Conservation (phyloP, 139 green algal genomes). For the Chlorella ohadii region DNA sequence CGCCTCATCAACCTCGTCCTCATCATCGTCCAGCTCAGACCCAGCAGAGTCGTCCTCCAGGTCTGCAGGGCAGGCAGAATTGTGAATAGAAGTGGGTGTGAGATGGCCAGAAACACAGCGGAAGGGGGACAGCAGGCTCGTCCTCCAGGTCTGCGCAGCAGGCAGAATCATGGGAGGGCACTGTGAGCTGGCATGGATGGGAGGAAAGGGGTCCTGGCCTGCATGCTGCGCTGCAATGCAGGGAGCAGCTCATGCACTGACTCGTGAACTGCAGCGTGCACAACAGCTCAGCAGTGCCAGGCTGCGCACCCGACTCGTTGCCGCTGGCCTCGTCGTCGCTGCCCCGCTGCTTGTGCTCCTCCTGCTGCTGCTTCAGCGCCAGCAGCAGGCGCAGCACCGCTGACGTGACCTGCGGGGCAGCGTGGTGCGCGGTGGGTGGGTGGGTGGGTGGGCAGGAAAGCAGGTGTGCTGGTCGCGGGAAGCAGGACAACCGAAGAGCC, state of each 20-base stretch:
- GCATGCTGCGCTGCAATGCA: no score
- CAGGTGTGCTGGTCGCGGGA: background rate
- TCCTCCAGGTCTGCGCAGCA: background rate
- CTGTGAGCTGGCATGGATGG: no score
- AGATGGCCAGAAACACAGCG: no score
- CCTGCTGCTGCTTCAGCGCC: slow-evolving; percentile 52
- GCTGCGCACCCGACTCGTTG: slow-evolving; percentile 32
- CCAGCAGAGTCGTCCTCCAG: slow-evolving; percentile 29
- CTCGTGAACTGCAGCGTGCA: no score
- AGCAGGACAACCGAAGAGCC: background rate
- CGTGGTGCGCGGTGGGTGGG: background rate
- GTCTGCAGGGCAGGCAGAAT: background rate
- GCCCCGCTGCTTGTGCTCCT: slow-evolving; percentile 30
- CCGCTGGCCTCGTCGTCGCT: slow-evolving; percentile 37
- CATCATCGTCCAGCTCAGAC: slow-evolving; percentile 43
- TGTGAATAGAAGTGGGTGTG: no score
- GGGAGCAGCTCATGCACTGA: no score
- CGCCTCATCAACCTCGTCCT: slow-evolving; percentile 45
- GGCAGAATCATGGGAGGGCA: no score
- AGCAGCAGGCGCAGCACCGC: slow-evolving; percentile 53
- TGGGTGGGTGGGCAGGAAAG: background rate
- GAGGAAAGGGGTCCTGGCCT: no score
- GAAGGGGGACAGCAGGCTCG: background rate
- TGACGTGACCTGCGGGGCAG: slow-evolving; percentile 40
- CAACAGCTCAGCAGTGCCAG: no score